phyloP scores from a whole-genome alignment of 169 alveolate genomes.

The Eimeria falciformis region DNA sequence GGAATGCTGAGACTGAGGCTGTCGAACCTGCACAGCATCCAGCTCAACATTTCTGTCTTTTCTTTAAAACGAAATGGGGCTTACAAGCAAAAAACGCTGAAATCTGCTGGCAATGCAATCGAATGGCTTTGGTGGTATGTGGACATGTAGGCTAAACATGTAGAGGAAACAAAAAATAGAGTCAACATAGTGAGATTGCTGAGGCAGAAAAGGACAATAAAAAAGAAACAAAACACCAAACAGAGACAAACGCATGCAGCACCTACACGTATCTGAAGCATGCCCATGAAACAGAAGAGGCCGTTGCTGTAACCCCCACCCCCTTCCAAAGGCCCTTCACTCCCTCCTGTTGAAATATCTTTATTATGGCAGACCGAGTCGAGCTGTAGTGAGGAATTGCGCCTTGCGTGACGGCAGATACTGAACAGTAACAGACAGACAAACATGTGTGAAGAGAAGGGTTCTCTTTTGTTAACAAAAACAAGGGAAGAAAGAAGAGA shows the following conservation, averaged over 20 bases:
- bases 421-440: background rate
- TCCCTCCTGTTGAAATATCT: slow-evolving; percentile 68
- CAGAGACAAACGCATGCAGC: background rate
- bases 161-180: too few species aligned
- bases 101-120: too few species aligned
- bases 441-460: too few species aligned
- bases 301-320: slow-evolving; percentile 74
- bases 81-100: background rate
- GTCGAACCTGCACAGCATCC: slow-evolving; percentile 8
- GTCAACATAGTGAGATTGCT: background rate
- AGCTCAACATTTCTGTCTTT: background rate
- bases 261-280: slow-evolving; percentile 76
- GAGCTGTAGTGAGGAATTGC: slow-evolving; percentile 76
- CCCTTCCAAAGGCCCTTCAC: slow-evolving; percentile 75
- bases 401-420: slow-evolving; percentile 69
- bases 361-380: slow-evolving; percentile 39
- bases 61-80: background rate
- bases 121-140: background rate
- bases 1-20: slow-evolving; percentile 33
- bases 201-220: background rate
- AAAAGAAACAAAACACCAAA: background rate
- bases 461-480: background rate
- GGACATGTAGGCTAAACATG: too few species aligned
- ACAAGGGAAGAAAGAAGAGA: background rate
- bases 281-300: slow-evolving; percentile 76